phyloP scores from a whole-genome alignment of 306 rosid genomes.

The Acacia confusa region DNA sequence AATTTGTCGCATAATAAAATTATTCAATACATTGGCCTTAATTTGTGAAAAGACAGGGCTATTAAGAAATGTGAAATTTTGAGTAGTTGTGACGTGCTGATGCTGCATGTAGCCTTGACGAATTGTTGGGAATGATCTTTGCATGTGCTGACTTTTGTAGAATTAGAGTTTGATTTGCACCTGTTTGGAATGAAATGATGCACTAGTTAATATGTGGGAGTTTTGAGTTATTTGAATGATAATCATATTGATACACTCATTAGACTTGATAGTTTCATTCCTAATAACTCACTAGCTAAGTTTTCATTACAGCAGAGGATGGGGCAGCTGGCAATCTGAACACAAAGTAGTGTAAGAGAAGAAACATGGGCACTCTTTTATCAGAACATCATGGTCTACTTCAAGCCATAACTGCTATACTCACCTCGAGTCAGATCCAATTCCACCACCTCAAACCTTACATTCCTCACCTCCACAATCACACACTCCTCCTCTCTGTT shows the following conservation, averaged over 20 bases:
- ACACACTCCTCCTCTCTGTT: constrained; percentile 46
- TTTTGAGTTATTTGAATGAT: background rate
- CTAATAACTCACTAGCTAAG: background rate
- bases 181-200: background rate
- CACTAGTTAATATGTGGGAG: background rate
- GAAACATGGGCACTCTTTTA: constrained; percentile 22
- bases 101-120: background rate
- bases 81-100: background rate
- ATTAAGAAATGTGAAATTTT: background rate
- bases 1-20: background rate
- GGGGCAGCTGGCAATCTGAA: background rate
- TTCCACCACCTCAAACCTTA: constrained; percentile 33
- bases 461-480: constrained; percentile 46
- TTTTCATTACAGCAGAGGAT: background rate
- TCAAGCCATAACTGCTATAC: constrained; percentile 22
- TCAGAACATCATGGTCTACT: constrained; percentile 28
- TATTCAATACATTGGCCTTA: background rate
- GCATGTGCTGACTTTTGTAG: background rate
- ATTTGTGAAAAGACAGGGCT: background rate
- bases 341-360: background rate
- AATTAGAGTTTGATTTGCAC: background rate
- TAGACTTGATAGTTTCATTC: background rate
- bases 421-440: constrained; percentile 28
- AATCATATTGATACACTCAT: background rate
- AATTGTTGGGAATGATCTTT: background rate